Evolutionary conservation across 257 asterid genomes (phyloP).

Genomic region (Vinca minor): DNA sequence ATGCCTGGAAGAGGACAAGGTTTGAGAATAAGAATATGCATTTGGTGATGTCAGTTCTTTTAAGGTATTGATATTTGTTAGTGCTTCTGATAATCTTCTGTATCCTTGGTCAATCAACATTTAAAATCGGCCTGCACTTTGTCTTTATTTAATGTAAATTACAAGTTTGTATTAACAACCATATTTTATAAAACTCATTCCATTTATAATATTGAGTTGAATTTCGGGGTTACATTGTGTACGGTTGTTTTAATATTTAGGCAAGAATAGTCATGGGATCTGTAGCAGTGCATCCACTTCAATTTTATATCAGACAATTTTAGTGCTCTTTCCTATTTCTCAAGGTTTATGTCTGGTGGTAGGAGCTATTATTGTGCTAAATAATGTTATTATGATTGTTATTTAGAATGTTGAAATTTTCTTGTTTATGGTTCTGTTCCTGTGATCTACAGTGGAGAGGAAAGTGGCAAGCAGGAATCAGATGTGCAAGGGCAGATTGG

Average conservation of each 20-base stretch:
- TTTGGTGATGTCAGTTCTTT: background rate
- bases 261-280: background rate
- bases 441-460: conserved; percentile 77
- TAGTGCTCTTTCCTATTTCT: too few species aligned
- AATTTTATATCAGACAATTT: background rate
- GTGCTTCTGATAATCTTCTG: background rate
- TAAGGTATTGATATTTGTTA: background rate
- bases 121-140: background rate
- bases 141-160: too few species aligned
- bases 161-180: background rate
- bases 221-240: background rate
- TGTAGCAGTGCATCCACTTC: background rate
- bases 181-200: background rate
- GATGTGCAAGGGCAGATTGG: conserved; percentile 90
- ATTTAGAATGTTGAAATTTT: background rate
- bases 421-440: conserved; percentile 14
- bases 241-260: background rate
- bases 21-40: too few species aligned
- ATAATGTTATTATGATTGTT: background rate
- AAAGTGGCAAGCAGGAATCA: conserved; percentile 95
- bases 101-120: background rate
- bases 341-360: too few species aligned
- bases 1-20: too few species aligned
- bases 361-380: background rate
- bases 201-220: background rate